Evolutionary conservation across 805 yeast species (phyloP).

Genomic region (Candida wancherniae): DNA sequence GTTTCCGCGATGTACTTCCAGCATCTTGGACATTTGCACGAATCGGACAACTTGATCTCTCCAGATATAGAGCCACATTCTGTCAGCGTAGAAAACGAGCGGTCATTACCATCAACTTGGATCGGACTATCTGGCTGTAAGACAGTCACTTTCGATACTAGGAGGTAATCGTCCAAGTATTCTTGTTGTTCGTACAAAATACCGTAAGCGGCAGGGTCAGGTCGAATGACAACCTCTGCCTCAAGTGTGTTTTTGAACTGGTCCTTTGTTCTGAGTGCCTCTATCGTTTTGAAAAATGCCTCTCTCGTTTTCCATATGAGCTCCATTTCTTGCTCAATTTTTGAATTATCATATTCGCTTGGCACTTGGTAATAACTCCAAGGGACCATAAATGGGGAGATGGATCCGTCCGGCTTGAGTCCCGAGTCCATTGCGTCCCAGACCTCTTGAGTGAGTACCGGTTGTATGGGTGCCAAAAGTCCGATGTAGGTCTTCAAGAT

Average conservation of each 20-base stretch:
- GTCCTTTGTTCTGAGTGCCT: constrained; percentile 50
- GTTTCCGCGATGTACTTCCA: constrained; percentile 69
- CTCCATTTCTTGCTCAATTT: constrained; percentile 41
- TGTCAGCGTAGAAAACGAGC: too few relatives aligned
- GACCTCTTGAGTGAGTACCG: constrained; percentile 80
- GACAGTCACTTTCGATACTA: constrained; percentile 52
- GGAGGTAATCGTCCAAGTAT: constrained; percentile 43
- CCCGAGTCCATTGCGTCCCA: constrained; percentile 52
- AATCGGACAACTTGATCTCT: too few relatives aligned
- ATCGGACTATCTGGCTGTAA: too few relatives aligned
- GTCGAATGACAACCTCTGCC: constrained; percentile 35
- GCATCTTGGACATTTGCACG: constrained; percentile 84
- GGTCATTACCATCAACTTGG: too few relatives aligned
- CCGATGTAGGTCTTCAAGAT: constrained; percentile 60
- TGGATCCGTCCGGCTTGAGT: constrained; percentile 7
- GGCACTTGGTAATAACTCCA: constrained; percentile 28
- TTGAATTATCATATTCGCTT: constrained; percentile 26
- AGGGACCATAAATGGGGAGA: constrained; percentile 14
- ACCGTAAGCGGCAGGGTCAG: constrained; percentile 4
- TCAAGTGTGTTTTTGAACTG: constrained; percentile 57
- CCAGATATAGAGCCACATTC: too few relatives aligned
- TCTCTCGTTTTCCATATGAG: constrained; percentile 46
- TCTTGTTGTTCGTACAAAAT: constrained; percentile 20
- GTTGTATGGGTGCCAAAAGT: constrained; percentile 74
- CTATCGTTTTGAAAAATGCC: constrained; percentile 47